Evolutionary conservation across 495 filamentous ascomycete species (phyloP).

Genomic region (Trypethelium eluteriae): DNA sequence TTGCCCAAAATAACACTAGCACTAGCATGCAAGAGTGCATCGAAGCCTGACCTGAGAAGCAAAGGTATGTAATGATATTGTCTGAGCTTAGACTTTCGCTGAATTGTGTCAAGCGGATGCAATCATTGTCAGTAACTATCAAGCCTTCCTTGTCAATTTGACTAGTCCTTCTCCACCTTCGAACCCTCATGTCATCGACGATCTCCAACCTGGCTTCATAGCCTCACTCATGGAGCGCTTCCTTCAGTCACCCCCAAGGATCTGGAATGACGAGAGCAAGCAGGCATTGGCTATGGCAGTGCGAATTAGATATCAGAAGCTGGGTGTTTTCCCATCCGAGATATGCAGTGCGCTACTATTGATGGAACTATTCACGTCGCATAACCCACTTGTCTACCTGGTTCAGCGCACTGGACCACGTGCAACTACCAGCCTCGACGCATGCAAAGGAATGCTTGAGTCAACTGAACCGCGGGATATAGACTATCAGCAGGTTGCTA

Average conservation of each 20-base stretch:
- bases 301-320: slow-evolving; percentile 56
- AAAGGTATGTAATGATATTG: slow-evolving; percentile 59
- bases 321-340: slow-evolving; percentile 56
- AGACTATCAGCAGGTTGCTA: slow-evolving; percentile 72
- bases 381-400: slow-evolving; percentile 61
- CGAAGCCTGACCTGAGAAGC: slow-evolving; percentile 69
- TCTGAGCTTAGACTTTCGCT: slow-evolving; percentile 9
- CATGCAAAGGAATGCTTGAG: slow-evolving; percentile 55
- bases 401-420: slow-evolving; percentile 68
- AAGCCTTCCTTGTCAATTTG: slow-evolving; percentile 65
- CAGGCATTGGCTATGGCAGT: slow-evolving; percentile 58
- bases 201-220: slow-evolving; percentile 57
- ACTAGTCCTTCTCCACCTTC: slow-evolving; percentile 40
- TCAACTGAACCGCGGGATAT: slow-evolving; percentile 60
- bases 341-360: slow-evolving; percentile 68
- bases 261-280: slow-evolving; percentile 69
- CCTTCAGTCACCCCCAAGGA: slow-evolving; percentile 69
- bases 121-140: slow-evolving; percentile 66
- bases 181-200: slow-evolving; percentile 47
- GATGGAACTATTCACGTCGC: slow-evolving; percentile 57
- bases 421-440: slow-evolving; percentile 47
- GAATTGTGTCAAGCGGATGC: slow-evolving; percentile 56
- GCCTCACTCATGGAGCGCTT: slow-evolving; percentile 73
- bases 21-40: slow-evolving; percentile 73
- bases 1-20: slow-evolving; percentile 82